Evolutionary conservation across 1,139 yeast genomes (phyloP).

Genomic region (Eremothecium coryli): DNA sequence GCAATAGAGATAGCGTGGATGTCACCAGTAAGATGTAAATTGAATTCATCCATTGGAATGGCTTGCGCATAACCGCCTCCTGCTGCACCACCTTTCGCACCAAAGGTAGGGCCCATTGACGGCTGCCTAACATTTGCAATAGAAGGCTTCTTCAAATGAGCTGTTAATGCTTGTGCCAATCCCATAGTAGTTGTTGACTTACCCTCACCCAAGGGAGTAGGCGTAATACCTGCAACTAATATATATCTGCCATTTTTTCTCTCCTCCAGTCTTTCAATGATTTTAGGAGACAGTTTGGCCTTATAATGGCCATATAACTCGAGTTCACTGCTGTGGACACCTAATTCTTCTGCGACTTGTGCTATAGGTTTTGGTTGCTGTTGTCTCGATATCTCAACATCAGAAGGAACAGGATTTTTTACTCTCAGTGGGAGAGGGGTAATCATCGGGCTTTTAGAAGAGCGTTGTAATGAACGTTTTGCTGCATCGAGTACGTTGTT

Average conservation of each 20-base stretch:
- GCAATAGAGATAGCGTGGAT: constrained; percentile 78
- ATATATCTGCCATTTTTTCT: constrained; percentile 60
- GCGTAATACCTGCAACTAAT: constrained; percentile 73
- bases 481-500: constrained; percentile 61
- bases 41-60: constrained; percentile 82
- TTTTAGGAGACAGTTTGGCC: constrained; percentile 60
- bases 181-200: constrained; percentile 76
- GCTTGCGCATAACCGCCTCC: constrained; percentile 85
- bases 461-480: constrained; percentile 36
- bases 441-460: constrained; percentile 43
- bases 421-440: constrained; percentile 45
- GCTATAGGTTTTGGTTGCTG: constrained; percentile 62
- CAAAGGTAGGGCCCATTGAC: constrained; percentile 82
- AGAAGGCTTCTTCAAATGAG: constrained; percentile 58
- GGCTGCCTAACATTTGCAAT: constrained; percentile 81
- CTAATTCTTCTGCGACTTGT: constrained; percentile 55
- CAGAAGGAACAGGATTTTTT: constrained; percentile 61
- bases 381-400: constrained; percentile 63
- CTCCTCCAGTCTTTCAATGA: constrained; percentile 49
- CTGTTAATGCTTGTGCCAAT: constrained; percentile 69
- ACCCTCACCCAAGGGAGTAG: constrained; percentile 78
- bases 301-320: constrained; percentile 68
- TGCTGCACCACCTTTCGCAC: constrained; percentile 85
- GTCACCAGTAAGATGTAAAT: constrained; percentile 79
- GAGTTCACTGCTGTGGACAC: constrained; percentile 51